Percentiles rank a stretch among this genome's conserved stretches.
Conservation (phyloP, 139 green algal species). For the Gonium pectorale region DNA sequence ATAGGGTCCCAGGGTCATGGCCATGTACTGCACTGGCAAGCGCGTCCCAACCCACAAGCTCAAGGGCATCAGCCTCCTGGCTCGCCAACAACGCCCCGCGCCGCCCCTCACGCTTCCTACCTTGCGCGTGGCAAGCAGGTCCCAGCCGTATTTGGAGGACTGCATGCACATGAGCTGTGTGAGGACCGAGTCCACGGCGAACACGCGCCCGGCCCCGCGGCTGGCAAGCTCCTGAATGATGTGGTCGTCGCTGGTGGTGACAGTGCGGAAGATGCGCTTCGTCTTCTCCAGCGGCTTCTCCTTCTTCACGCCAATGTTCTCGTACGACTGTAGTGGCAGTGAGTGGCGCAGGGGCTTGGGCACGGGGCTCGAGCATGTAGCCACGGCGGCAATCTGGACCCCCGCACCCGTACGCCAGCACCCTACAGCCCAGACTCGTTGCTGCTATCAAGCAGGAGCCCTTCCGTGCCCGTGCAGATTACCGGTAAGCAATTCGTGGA, state of each 20-base stretch:
- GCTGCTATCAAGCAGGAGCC: too few relatives aligned
- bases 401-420: too few relatives aligned
- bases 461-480: too few relatives aligned
- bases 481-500: too few relatives aligned
- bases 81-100: too few relatives aligned
- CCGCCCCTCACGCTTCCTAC: background rate
- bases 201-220: conserved; percentile 81
- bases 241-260: conserved; percentile 92
- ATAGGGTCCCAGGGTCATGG: background rate
- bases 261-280: conserved; percentile 75
- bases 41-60: too few relatives aligned
- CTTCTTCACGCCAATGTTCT: conserved; percentile 85
- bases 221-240: conserved; percentile 85
- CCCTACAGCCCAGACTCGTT: too few relatives aligned
- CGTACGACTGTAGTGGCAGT: conserved; percentile 66
- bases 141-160: conserved; percentile 94
- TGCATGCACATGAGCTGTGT: conserved; percentile 95
- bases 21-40: background rate
- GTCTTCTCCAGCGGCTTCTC: conserved; percentile 82
- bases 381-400: too few relatives aligned
- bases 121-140: conserved; percentile 79
- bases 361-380: background rate
- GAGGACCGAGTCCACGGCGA: conserved; percentile 93
- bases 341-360: too few relatives aligned
- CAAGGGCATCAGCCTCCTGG: too few relatives aligned